Evolutionary conservation across 441 rosid genomes (phyloP), one percentile per base, ranked within the genome.

Genomic region (Mallotus japonicus): DNA sequence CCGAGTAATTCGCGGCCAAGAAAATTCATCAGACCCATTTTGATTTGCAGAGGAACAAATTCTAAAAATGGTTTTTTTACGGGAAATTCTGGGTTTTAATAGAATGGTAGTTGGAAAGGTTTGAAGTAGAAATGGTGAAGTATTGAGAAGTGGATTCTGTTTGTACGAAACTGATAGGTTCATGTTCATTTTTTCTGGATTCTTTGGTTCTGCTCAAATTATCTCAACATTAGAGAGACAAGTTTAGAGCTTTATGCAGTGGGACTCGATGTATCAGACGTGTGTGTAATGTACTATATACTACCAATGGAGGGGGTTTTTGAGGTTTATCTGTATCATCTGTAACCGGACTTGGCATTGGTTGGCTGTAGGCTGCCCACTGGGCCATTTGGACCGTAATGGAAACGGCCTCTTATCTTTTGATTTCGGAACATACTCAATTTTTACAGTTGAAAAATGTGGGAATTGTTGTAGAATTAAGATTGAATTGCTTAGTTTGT

Each of bases 1-100:
- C 73, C 76, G 82, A 53, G 73, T 61, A 32, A 92, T 67, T 14
- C 77, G 81, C 75, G 54, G 75, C 98, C 97, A 91, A 37, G 91
- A 86, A 69, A 88, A 85, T 54, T 86, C 89, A 64, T 77, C 85
- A 19, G 91, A 75, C 55, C 88, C 87, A 75, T 67, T 75, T 42
- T 78, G 73, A 70, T 73, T 81, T 10, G 84, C 75, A 57, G 97
- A 89, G 17, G 87, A 85, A 72, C 73, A 70, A 46, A 84, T 86
- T 54, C 81, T 87, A 69, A 86, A 80, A 49, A 15, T 40, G 37
- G 63, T 79, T 6, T 70, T 84, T 65, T 64, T 76, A 56, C 83
- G 70, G 67, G 83, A 28, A 70, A 55, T 71, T 69, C 80, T 53
- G 19, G 74, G 77, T 60, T 82, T 75, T 70, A 75, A 75, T 67